Base-by-base conservation (phyloP, 345 rosid species). In the Syzygium aromaticum region DNA sequence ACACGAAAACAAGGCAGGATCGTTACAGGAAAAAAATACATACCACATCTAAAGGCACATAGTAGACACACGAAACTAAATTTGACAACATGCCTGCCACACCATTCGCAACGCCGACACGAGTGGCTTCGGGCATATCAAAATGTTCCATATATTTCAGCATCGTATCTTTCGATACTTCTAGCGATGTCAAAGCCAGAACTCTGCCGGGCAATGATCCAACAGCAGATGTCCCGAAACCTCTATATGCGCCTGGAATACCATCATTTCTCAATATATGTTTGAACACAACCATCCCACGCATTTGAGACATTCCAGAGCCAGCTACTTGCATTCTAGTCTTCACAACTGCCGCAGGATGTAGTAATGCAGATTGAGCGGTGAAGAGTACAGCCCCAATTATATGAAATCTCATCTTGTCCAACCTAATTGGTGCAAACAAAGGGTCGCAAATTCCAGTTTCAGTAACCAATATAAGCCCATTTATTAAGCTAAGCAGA, bases 1-100 rank as follows among this genome's bases (percentile, higher is more conserved):
- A 84, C 82, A 54, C 28, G 22, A 43, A 51, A 86, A 16, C 9
- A 85, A 46, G n/a, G 22, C 73, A 77, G 88, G 54, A 86, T n/a
- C 28, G 22, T 21, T 85, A 43, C 46, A 57, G 86, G 89, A 84
- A 90, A 16, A 11, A 52, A 84, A 53, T 49, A 91, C 94, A 6
- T 88, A 94, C 96, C 96, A 94, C 96, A 78, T 94, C 97, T 91
- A 95, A 86, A 85, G 96, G 95, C 85, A 93, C 96, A 91, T 73
- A 93, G 90, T 92, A 91, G 12, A 87, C 92, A 84, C 93, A 92
- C 61, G 96, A 95, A 88, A 93, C 92, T 77, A 94, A 89, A 86
- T 91, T 92, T 53, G 96, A 93, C 77, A 93, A 52, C 96, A 93
- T 89, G 93, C 95, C 95, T 5, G 96, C 95, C 85, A 91, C 92